Base-by-base conservation (phyloP, 768 basidiomycete genomes). In the Tubosaeta sp. region DNA sequence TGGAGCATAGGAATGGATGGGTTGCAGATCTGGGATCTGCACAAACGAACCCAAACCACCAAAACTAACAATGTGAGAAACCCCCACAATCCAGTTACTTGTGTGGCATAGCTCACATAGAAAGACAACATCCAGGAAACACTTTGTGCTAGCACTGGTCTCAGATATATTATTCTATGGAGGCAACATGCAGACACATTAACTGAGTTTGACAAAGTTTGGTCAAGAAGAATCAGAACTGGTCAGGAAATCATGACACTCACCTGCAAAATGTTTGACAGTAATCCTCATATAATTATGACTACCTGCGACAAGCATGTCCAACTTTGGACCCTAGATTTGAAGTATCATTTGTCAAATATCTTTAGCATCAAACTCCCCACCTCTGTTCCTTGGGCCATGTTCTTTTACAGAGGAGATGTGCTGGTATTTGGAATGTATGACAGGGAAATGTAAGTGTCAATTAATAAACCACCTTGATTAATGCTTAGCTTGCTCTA, bases 211-310 rank as follows among this genome's bases (percentile, higher is more conserved):
- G 50, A 52, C 5, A 8, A 46, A 19, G 41, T 33, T 7, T 31
- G 38, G 32, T 46, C 44, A 34, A 42, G 51, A 41, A 32, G 31
- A 7, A 35, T 52, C 10, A 13, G 54, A 17, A 48, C n/a, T n/a
- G 54, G 50, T 13, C 35, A 51, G 13, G 54, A 55, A 27, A 47
- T 55, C 7, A 55, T 55, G 54, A 19, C 25, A 9, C 16, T 55
- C 39, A 55, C 32, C 39, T 39, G 11, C 5, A 3, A 39, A 3
- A 39, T 16, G 5, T 35, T 39, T 6, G 14, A 43, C 5, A 5
- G 26, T 14, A 27, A 43, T 9, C 14, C 26, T 22, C 16, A 27
- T 8, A 25, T 43, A 4, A 16, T 43, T 12, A 43, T 16, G 10
- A 5, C 19, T 3, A 31, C n/a, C 6, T 35, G 14, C 25, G 12